Evolutionary conservation across 2,329 filamentous ascomycete genomes (phyloP).

Genomic region (Talaromyces sp.): DNA sequence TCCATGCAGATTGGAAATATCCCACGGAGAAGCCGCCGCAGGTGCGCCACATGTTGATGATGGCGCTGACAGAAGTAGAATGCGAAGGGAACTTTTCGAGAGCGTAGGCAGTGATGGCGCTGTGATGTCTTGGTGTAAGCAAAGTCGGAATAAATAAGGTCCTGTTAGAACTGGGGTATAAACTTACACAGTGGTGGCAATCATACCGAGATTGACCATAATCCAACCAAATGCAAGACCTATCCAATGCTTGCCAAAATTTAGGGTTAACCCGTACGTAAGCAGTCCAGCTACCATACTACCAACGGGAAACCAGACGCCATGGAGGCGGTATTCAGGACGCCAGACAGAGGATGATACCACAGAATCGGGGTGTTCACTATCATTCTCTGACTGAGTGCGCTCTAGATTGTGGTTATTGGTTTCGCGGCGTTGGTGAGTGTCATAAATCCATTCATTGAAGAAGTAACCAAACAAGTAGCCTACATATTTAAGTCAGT

Average conservation of each 20-base stretch:
- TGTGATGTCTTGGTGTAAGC: constrained; percentile 1
- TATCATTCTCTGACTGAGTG: not conserved
- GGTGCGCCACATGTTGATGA: constrained; percentile 36
- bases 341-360: constrained; percentile 16
- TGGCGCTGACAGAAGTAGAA: constrained; percentile 29
- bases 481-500: constrained; percentile 15
- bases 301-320: constrained; percentile 28
- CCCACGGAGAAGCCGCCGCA: constrained; percentile 34
- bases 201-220: constrained; percentile 33
- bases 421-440: constrained; percentile 11
- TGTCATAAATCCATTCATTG: constrained; percentile 28
- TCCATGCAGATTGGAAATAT: constrained; percentile 35
- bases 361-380: not conserved
- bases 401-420: not conserved
- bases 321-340: constrained; percentile 31
- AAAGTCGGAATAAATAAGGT: not conserved
- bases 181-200: constrained; percentile 29
- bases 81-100: constrained; percentile 33
- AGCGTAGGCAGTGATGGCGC: constrained; percentile 30
- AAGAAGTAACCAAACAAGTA: constrained; percentile 31
- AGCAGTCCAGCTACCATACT: constrained; percentile 28
- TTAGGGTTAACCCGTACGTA: constrained; percentile 29
- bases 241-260: constrained; percentile 31
- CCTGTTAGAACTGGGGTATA: not conserved
- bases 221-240: constrained; percentile 34